Base-by-base conservation (phyloP, 495 filamentous ascomycete species). In the Filosporella fistucella region DNA sequence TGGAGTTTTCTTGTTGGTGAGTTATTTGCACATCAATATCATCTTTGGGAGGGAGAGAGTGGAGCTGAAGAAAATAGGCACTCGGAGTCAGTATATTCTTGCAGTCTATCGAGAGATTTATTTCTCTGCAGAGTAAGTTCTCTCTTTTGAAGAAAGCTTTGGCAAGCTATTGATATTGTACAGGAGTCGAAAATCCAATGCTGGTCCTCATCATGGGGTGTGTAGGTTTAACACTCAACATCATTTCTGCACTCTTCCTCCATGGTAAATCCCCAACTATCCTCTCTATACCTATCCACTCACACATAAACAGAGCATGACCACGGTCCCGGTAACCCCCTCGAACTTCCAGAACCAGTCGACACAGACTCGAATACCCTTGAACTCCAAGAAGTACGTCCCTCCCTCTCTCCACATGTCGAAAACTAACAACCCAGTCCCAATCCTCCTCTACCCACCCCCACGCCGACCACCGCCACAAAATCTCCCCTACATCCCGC, bases 1-100 rank as follows among this genome's bases (percentile, higher is more conserved):
- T 59, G 91, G 91, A 23, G 86, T 94, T n/a, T 95, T 96, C 63
- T 76, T 97, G 44, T 78, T 96, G 42, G n/a, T n/a, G n/a, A n/a
- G n/a, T n/a, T n/a, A n/a, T n/a, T n/a, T n/a, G n/a, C n/a, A n/a
- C n/a, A n/a, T n/a, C n/a, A n/a, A n/a, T n/a, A n/a, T n/a, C n/a
- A n/a, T n/a, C n/a, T n/a, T n/a, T n/a, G n/a, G n/a, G n/a, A n/a
- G n/a, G n/a, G n/a, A n/a, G n/a, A n/a, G n/a, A n/a, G n/a, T n/a
- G n/a, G n/a, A n/a, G n/a, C n/a, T n/a, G n/a, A n/a, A n/a, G n/a
- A n/a, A n/a, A n/a, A n/a, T n/a, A n/a, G n/a, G 91, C 91, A 0
- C 71, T 97, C 6, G 95, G 90, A 49, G 60, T 96, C 47, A 89
- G 90, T 45, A 95, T 97, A 58, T 89, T 96, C 61, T 69, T 97